Base-by-base conservation (phyloP, 208 protist genomes). In the Leishmania guyanensis region DNA sequence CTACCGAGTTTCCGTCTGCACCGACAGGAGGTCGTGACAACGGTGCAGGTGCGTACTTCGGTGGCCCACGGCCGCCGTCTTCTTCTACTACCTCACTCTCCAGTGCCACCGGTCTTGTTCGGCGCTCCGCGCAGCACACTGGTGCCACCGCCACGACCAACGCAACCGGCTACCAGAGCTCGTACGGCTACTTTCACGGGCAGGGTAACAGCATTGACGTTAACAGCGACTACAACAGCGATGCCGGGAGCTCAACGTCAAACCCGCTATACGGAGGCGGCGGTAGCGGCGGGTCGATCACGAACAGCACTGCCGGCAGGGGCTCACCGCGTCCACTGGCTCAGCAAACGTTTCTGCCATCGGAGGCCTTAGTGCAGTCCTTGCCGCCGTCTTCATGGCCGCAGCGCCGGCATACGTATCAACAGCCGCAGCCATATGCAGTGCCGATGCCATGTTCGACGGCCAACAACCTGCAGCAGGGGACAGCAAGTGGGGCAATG, bases 121-220 rank as follows among this genome's bases (percentile, higher is more conserved):
- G 83, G 26, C 82, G 86, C 64, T 79, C 86, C 33, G 53, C 77
- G 8, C 76, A 81, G 29, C 84, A 84, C 70, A 70, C 78, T 43
- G 39, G 50, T 43, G 65, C 5, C 75, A 50, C n/a, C 50, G 76
- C 69, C 8, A 29, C 51, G 3, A 56, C 77, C 72, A 75, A 20
- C 77, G 60, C 50, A 29, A 66, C 66, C 26, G 29, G 48, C 43
- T 79, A 73, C 66, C 78, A 46, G 33, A 81, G 65, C 50, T 82
- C 79, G 66, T 90, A 88, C 80, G 85, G 85, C 79, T 90, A 90
- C 84, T 90, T 90, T 51, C 87, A 90, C 77, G 60, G 80, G 39
- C 84, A 82, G 64, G 77, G 81, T 50, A 88, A 84, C 78, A 90
- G 84, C 74, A 77, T 87, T 39, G 87, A 87, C 26, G 76, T 86